A percentile compares a stretch with the other conserved stretches of the same genome.
These are phyloP conservation scores for Pythium brachiatum DNA, from an alignment of 352 stramenopile genomes.

Conservation along the genomic window DNA sequence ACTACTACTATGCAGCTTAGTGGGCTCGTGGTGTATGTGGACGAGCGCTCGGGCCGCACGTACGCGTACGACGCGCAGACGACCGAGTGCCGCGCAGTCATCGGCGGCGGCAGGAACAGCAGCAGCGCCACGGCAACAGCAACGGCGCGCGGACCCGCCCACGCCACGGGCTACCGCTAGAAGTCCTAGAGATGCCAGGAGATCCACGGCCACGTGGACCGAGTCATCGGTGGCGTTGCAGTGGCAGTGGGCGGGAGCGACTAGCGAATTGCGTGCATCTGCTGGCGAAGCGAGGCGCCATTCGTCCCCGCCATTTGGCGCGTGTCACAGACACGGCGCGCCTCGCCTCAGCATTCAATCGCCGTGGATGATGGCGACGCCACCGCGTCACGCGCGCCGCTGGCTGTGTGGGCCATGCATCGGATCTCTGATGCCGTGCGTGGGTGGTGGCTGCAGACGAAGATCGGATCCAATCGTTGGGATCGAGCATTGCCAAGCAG, in stretches of 20 bases:
- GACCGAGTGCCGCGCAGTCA: slow-evolving; percentile 42
- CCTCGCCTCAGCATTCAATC: not conserved
- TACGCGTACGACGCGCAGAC: slow-evolving; percentile 52
- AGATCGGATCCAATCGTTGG: not conserved
- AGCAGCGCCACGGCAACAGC: too few relatives aligned
- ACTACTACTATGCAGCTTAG: slow-evolving; percentile 6
- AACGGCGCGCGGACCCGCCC: slow-evolving; percentile 12
- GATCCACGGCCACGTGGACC: not conserved
- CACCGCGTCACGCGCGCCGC: not conserved
- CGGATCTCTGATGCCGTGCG: too few relatives aligned
- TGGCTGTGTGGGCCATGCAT: not conserved
- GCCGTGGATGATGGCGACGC: not conserved
- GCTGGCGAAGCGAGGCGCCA: too few relatives aligned
- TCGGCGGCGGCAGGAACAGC: not conserved
- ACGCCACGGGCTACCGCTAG: not conserved
- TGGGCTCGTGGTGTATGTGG: slow-evolving; percentile 35
- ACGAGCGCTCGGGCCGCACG: slow-evolving; percentile 36
- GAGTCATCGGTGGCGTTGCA: not conserved
- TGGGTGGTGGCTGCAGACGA: not conserved
- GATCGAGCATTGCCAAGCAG: too few relatives aligned
- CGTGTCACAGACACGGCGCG: not conserved
- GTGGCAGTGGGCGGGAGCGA: not conserved
- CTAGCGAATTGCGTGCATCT: not conserved
- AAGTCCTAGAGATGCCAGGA: not conserved
- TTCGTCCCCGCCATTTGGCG: not conserved